These are phyloP conservation scores for Xylaria sp. DNA, from an alignment of 2,329 filamentous ascomycete species.

Conservation along the genomic window DNA sequence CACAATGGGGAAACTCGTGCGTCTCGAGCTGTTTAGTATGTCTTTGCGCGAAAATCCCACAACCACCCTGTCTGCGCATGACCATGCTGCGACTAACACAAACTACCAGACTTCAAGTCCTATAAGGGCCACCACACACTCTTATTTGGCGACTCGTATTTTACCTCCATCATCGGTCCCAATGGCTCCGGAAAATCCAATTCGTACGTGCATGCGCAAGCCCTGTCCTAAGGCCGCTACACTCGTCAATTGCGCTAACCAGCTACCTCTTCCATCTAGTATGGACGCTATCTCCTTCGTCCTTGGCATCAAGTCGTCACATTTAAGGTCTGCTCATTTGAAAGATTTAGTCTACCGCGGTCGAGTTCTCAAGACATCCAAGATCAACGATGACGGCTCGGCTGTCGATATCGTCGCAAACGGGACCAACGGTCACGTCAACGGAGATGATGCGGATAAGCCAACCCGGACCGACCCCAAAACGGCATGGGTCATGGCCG, in stretches of 20 bases:
- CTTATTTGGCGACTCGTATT: conserved; percentile 96
- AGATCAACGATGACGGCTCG: conserved; percentile 91
- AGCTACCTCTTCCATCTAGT: conserved; percentile 55
- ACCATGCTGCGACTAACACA: conserved; percentile 27
- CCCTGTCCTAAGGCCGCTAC: conserved; percentile 5
- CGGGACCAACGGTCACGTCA: conserved; percentile 69
- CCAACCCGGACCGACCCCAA: conserved; percentile 85
- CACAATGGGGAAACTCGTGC: conserved; percentile 94
- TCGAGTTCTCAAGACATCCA: conserved; percentile 89
- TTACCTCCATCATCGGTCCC: conserved; percentile 98
- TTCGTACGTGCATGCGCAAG: conserved; percentile 68
- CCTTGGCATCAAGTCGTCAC: conserved; percentile 97
- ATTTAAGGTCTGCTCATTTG: conserved; percentile 91
- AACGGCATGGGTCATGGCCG: conserved; percentile 98
- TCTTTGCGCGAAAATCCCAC: conserved; percentile 28
- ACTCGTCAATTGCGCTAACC: conserved; percentile 41
- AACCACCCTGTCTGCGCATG: conserved; percentile 50
- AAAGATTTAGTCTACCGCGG: conserved; percentile 97
- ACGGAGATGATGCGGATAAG: conserved; percentile 69
- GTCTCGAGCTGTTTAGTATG: conserved; percentile 84
- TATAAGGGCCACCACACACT: conserved; percentile 97
- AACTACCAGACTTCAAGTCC: conserved; percentile 84
- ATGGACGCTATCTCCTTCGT: conserved; percentile 99
- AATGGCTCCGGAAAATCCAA: conserved; percentile 99
- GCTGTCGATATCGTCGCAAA: conserved; percentile 67